Conservation (phyloP, 352 stramenopile genomes). For the Phytopythium vexans region DNA sequence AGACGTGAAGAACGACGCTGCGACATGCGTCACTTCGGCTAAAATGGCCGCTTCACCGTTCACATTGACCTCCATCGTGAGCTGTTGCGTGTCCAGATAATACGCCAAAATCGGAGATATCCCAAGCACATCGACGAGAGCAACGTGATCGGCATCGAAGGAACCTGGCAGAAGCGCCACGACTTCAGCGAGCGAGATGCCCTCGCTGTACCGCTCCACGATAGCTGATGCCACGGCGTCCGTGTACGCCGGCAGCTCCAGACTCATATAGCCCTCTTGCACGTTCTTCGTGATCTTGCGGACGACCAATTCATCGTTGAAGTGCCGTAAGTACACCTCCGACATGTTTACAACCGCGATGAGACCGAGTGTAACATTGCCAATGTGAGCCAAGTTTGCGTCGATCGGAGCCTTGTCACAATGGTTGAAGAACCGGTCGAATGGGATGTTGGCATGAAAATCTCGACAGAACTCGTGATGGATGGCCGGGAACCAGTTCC, state of each 20-base stretch:
- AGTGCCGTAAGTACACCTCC: conserved; percentile 21
- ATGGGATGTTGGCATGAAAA: too few species aligned
- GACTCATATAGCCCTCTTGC: conserved; percentile 21
- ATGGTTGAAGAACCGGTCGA: too few species aligned
- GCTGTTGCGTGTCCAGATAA: too few species aligned
- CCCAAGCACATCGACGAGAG: conserved; percentile 26
- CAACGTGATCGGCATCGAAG: conserved; percentile 21
- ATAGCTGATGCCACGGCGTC: conserved; percentile 22
- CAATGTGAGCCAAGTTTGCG: too few species aligned
- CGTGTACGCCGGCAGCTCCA: conserved; percentile 16
- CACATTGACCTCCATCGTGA: too few species aligned
- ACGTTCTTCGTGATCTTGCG: conserved; percentile 31
- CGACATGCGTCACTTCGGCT: conserved; percentile 31
- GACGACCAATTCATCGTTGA: conserved; percentile 19
- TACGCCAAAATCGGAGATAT: conserved; percentile 13
- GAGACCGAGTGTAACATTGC: too few species aligned
- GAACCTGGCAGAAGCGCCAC: too few species aligned
- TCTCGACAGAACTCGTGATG: too few species aligned
- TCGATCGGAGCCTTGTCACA: too few species aligned
- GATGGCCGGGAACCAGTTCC: too few species aligned
- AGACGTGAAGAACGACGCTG: conserved; percentile 22
- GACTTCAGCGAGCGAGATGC: conserved; percentile 26
- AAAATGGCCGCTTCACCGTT: conserved; percentile 31
- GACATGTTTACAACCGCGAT: conserved; percentile 21
- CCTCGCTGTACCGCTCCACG: conserved; percentile 19